These are phyloP conservation scores for Carex arenaria DNA, from an alignment of 202 grass and related monocot genomes.

Conservation along the genomic window DNA sequence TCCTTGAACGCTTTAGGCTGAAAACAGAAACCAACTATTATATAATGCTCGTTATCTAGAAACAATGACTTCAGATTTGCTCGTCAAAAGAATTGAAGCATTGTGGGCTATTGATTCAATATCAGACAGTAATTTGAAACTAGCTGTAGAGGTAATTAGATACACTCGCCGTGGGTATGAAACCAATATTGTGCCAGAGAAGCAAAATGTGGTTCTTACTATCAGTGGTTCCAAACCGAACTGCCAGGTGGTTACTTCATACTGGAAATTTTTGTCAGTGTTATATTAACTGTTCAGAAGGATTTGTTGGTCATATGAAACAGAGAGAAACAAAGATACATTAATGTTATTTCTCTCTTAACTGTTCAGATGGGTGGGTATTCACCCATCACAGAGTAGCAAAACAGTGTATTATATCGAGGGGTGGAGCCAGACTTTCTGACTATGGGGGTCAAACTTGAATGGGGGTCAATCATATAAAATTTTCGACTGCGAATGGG, in stretches of 20 bases:
- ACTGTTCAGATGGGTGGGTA: neutral
- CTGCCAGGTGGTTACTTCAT: no score
- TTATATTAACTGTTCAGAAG: neutral
- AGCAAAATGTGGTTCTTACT: neutral
- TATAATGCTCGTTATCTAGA: neutral
- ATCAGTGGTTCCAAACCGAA: neutral
- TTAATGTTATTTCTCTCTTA: neutral
- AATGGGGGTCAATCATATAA: no score
- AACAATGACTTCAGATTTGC: neutral
- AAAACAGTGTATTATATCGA: neutral
- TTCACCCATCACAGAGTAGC: neutral
- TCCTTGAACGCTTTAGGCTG: conserved; percentile 90
- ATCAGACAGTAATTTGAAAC: neutral
- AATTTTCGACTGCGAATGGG: no score
- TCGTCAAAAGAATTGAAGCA: neutral
- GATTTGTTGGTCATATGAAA: neutral
- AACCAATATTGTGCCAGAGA: no score
- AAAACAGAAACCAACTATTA: conserved; percentile 15
- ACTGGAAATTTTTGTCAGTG: neutral
- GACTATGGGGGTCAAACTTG: no score
- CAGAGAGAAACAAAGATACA: neutral
- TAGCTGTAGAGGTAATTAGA: neutral
- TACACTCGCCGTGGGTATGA: neutral
- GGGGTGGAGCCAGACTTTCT: no score
- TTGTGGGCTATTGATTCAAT: neutral